A percentile compares a stretch with the other conserved stretches of the same genome.
These are phyloP conservation scores for Liriodendron chinense DNA, from an alignment of 164 flowering plant genomes.

Conservation along the genomic window DNA sequence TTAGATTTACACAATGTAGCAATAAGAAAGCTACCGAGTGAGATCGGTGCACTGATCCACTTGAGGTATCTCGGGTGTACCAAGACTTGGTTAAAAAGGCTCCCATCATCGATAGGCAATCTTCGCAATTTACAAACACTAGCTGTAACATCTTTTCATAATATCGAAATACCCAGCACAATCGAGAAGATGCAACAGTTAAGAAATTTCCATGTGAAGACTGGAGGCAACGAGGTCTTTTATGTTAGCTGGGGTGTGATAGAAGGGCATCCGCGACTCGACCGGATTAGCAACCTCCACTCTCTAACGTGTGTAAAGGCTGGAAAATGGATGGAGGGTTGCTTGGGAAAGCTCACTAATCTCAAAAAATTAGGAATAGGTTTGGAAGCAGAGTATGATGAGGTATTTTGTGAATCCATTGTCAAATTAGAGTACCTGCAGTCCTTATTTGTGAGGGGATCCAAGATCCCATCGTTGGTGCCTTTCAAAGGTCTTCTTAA, in stretches of 20 bases:
- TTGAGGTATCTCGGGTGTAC: slow-evolving; percentile 21
- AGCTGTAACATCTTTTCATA: neutral
- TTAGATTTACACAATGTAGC: neutral
- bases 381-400: neutral
- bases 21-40: neutral
- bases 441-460: neutral
- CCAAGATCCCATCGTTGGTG: neutral
- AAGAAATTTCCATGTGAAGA: slow-evolving; percentile 9
- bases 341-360: neutral
- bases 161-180: neutral
- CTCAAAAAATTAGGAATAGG: neutral
- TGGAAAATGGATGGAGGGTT: neutral
- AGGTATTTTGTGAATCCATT: neutral
- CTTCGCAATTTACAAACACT: slow-evolving; percentile 21
- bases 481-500: neutral
- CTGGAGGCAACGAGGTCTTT: neutral
- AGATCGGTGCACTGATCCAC: slow-evolving; percentile 21
- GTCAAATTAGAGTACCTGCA: neutral
- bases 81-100: too few relatives aligned
- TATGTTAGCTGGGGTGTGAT: neutral
- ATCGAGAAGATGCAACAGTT: slow-evolving; percentile 22
- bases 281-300: neutral
- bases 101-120: slow-evolving; percentile 24
- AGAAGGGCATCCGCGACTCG: neutral
- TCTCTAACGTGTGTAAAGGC: neutral